Conservation (phyloP, 306 rosid genomes). For the Mucuna pruriens region DNA sequence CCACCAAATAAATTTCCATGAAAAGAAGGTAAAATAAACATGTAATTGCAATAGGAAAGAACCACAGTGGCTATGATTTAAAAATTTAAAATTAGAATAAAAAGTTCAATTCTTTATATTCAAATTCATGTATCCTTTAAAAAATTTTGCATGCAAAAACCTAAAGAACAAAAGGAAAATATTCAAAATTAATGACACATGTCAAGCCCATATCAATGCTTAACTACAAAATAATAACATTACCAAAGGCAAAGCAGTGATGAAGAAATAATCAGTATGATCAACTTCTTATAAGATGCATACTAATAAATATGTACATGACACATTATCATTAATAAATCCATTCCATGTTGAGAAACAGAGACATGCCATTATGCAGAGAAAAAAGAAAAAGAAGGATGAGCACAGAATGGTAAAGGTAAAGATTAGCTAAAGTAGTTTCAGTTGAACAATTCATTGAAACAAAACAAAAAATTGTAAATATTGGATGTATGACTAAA, state of each 20-base stretch:
- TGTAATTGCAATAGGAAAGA: slow-evolving; percentile 7
- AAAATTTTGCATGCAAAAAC: background rate
- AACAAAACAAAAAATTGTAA: background rate
- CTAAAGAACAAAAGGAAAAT: slow-evolving; percentile 7
- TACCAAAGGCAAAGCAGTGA: slow-evolving; percentile 4
- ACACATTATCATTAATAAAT: background rate
- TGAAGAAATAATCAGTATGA: slow-evolving; percentile 15
- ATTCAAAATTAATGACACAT: background rate
- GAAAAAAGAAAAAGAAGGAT: background rate
- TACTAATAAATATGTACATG: background rate
- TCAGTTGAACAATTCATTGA: background rate
- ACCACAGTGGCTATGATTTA: background rate
- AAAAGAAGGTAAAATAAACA: background rate
- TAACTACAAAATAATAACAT: background rate
- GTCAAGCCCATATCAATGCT: slow-evolving; percentile 1
- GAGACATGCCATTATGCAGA: background rate
- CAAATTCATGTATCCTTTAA: background rate
- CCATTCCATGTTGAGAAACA: background rate
- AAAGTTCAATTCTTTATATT: background rate
- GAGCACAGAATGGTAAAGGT: background rate
- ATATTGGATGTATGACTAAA: background rate
- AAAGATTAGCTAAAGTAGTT: background rate
- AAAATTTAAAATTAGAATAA: background rate
- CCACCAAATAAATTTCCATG: slow-evolving; percentile 5
- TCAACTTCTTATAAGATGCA: too few relatives aligned